These are phyloP conservation scores for Ophiocordyceps unilateralis DNA, from an alignment of 2,329 filamentous ascomycete genomes.

Conservation along the genomic window DNA sequence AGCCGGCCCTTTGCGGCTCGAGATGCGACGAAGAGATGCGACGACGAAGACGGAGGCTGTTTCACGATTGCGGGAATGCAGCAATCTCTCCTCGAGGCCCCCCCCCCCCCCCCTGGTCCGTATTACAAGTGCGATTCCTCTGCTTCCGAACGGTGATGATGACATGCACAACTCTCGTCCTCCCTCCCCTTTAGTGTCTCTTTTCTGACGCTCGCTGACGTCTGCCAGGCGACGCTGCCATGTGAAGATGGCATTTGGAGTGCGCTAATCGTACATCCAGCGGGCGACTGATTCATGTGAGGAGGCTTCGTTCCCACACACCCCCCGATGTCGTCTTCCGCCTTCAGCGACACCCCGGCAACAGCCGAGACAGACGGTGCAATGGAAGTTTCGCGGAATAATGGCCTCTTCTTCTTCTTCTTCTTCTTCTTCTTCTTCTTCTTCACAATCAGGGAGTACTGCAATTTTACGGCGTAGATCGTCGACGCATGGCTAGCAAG, in stretches of 20 bases:
- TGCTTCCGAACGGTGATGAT: too few species aligned
- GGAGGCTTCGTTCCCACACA: too few species aligned
- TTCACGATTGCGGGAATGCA: neutral
- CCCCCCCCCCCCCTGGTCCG: neutral
- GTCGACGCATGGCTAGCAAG: too few species aligned
- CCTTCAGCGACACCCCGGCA: neutral
- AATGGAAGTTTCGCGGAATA: neutral
- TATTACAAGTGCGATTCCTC: neutral
- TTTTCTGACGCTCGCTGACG: neutral
- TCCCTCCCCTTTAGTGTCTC: too few species aligned
- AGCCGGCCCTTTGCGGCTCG: neutral
- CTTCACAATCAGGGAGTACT: too few species aligned
- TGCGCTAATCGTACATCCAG: too few species aligned
- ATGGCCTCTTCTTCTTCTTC: neutral
- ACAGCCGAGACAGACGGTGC: neutral
- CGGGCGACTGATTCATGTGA: neutral
- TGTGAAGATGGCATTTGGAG: neutral
- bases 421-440: too few species aligned
- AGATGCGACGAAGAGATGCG: neutral
- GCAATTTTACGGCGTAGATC: neutral
- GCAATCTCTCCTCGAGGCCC: neutral
- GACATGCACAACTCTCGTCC: too few species aligned
- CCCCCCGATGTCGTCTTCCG: too few species aligned
- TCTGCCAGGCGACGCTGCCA: neutral
- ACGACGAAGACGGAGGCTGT: neutral